phyloP scores from a whole-genome alignment of 2,329 filamentous ascomycete genomes.

The Colletotrichum sp. region DNA sequence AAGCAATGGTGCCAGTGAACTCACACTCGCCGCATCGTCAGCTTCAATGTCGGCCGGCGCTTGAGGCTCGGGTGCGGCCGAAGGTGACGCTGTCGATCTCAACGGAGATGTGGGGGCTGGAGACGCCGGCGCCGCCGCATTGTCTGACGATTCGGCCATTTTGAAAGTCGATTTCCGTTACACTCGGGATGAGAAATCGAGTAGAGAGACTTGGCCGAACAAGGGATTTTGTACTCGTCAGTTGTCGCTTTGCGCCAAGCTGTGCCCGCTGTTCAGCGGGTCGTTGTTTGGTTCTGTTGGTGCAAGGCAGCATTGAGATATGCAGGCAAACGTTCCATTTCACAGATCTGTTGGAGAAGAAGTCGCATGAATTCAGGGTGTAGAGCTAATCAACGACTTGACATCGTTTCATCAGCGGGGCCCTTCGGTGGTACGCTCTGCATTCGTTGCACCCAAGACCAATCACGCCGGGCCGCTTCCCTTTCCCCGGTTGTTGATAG shows the following conservation, averaged over 20 bases:
- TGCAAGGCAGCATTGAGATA: not conserved
- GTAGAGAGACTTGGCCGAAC: not conserved
- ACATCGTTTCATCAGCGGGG: too few relatives aligned
- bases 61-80: not conserved
- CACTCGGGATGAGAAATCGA: not conserved
- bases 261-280: not conserved
- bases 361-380: not conserved
- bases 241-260: not conserved
- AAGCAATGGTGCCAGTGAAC: not conserved
- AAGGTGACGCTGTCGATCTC: not conserved
- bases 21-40: not conserved
- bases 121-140: not conserved
- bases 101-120: not conserved
- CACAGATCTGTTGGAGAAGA: not conserved
- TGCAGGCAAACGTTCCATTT: not conserved
- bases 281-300: not conserved
- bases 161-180: not conserved
- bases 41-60: not conserved
- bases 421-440: too few relatives aligned
- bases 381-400: too few relatives aligned
- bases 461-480: too few relatives aligned
- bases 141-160: not conserved
- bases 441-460: too few relatives aligned
- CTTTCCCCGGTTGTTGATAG: too few relatives aligned
- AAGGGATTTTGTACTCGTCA: not conserved